These are phyloP conservation scores for Elaeis oleifera DNA, from an alignment of 202 grass and related monocot species.

Conservation along the genomic window DNA sequence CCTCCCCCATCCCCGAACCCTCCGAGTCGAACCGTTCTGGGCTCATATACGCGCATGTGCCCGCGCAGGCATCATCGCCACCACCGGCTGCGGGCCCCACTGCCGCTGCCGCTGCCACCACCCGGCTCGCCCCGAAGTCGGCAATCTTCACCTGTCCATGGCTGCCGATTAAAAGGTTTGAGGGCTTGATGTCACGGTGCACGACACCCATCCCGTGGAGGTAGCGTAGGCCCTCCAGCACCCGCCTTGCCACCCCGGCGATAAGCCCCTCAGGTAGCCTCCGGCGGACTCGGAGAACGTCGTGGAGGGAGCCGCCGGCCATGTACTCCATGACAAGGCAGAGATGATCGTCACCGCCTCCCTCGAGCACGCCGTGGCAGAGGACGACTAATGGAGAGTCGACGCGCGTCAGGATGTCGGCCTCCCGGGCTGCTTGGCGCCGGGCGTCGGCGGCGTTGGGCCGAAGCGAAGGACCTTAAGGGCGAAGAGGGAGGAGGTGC, in stretches of 20 bases:
- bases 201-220: slow-evolving; percentile 30
- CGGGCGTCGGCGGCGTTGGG: neutral
- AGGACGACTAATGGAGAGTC: slow-evolving; percentile 28
- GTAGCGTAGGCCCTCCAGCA: slow-evolving; percentile 29
- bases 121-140: slow-evolving; percentile 36
- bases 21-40: slow-evolving; percentile 34
- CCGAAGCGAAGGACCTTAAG: slow-evolving; percentile 24
- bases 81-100: neutral
- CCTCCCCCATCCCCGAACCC: slow-evolving; percentile 9
- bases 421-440: slow-evolving; percentile 11
- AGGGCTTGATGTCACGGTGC: slow-evolving; percentile 42
- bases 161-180: slow-evolving; percentile 25
- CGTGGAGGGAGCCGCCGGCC: slow-evolving; percentile 17
- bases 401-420: slow-evolving; percentile 17
- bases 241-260: slow-evolving; percentile 15
- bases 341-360: neutral
- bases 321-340: slow-evolving; percentile 30
- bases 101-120: neutral
- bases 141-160: slow-evolving; percentile 32
- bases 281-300: slow-evolving; percentile 16
- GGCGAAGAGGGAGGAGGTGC: slow-evolving; percentile 18
- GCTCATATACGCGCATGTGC: slow-evolving; percentile 40
- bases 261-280: slow-evolving; percentile 25
- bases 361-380: slow-evolving; percentile 21
- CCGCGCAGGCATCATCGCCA: neutral